Evolutionary conservation across 495 filamentous ascomycete species (phyloP).

Genomic region (Aspergillus asperescens): DNA sequence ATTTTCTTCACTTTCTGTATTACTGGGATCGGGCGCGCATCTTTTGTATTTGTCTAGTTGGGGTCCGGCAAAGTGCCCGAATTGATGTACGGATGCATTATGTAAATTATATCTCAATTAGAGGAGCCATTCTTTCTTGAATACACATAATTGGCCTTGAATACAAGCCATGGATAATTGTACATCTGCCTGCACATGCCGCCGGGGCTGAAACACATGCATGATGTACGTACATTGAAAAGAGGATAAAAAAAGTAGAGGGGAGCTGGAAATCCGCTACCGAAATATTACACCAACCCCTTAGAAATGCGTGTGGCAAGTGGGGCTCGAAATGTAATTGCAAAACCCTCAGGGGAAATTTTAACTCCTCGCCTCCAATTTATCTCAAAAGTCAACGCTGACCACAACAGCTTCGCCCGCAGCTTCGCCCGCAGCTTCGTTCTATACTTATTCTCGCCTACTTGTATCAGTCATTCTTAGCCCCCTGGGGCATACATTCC

Average conservation of each 20-base stretch:
- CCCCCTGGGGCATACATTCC: neutral
- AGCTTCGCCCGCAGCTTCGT: neutral
- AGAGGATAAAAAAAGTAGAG: neutral
- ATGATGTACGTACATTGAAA: neutral
- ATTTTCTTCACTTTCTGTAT: constrained; percentile 29
- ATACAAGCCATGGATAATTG: too few species aligned
- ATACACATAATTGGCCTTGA: too few species aligned
- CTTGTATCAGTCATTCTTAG: neutral
- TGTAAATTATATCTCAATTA: constrained; percentile 17
- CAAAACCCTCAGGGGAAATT: constrained; percentile 15
- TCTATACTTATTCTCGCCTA: neutral
- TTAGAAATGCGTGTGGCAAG: neutral
- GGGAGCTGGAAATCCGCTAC: neutral
- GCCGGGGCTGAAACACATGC: neutral
- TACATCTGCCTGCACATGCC: too few species aligned
- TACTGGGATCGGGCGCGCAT: constrained; percentile 35
- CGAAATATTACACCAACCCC: neutral
- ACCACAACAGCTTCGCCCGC: too few species aligned
- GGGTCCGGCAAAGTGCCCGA: constrained; percentile 28
- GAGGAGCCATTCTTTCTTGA: neutral
- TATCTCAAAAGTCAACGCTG: constrained; percentile 8
- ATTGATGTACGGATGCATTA: constrained; percentile 12
- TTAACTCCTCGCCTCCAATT: neutral
- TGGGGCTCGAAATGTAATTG: constrained; percentile 17
- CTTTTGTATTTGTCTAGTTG: constrained; percentile 18